Evolutionary conservation across 2,329 filamentous ascomycete genomes (phyloP), one percentile per base, ranked within the genome.

Genomic region (Aspergillus floridensis): DNA sequence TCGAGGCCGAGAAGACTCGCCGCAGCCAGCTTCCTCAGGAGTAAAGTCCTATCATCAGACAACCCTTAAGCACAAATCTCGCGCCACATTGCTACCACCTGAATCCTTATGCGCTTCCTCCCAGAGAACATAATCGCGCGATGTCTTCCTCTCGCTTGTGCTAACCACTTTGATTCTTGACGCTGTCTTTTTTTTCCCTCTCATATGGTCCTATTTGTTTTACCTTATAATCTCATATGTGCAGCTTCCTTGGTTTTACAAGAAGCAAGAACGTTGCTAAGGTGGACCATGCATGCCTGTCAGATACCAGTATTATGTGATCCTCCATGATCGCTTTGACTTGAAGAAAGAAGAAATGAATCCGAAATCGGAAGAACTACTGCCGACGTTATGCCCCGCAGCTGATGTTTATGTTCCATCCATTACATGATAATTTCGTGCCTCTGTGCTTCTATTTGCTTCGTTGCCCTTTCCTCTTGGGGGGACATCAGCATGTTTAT

Each of bases 1-100:
- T 99, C 54, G 95, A 99, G 81, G 93, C 93, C 16, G 95, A 99
- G 83, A 99, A 99, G 86, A 96, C 96, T 88, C 92, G 95, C 71
- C 91, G 95, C 75, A 96, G 92, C 82, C 90, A 96, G 79, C 85
- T 87, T 63, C 82, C 84, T 49, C 81, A 83, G 66, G 83, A 86
- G 71, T 85, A 76, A 77, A 55, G 48, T 24, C 14, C 24, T 49
- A 67, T 51, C 48, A 16, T n/a, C 48, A n/a, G 12, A n/a, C 7
- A n/a, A 49, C 48, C 41, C 10, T 21, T 14, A 5, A 35, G 53
- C 53, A 55, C 53, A 55, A 47, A 46, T 29, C 12, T 55, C 41
- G 41, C 53, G n/a, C 53, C 44, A 19, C 26, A 21, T 31, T 46
- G 46, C 32, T 22, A 47, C 44, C 41, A 19, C 53, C 44, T 24